These are phyloP conservation scores for Sechiopsis laciniata DNA, from an alignment of 306 rosid genomes.

Conservation along the genomic window DNA sequence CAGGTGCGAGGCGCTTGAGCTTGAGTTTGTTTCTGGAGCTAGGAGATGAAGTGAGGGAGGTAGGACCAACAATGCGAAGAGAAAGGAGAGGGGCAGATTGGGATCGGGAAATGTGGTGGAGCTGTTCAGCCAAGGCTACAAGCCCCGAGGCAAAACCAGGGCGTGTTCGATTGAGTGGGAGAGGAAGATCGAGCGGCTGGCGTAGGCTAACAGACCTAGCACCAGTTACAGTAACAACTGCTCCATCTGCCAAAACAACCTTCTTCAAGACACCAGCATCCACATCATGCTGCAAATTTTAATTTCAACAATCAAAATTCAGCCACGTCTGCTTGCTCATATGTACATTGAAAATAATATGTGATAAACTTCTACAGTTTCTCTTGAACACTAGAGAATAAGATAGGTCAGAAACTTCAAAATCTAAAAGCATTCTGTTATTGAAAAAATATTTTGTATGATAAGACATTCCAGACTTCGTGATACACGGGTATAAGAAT, in stretches of 20 bases:
- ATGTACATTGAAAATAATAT: not conserved
- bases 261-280: constrained; percentile 96
- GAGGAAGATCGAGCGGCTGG: constrained; percentile 74
- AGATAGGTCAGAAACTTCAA: too few species aligned
- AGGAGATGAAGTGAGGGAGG: constrained; percentile 61
- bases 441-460: too few species aligned
- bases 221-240: constrained; percentile 87
- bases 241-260: constrained; percentile 91
- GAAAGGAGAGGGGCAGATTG: constrained; percentile 55
- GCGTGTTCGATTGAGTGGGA: constrained; percentile 55
- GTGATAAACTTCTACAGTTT: too few species aligned
- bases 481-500: too few species aligned
- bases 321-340: not conserved
- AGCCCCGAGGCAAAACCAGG: constrained; percentile 75
- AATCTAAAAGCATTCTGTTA: too few species aligned
- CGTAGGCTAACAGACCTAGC: constrained; percentile 89
- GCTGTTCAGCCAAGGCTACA: constrained; percentile 63
- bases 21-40: constrained; percentile 56
- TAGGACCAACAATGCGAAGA: constrained; percentile 77
- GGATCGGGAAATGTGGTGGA: constrained; percentile 55
- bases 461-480: too few species aligned
- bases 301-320: not conserved
- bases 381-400: too few species aligned
- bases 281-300: constrained; percentile 79
- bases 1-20: constrained; percentile 93